These are phyloP conservation scores for Phoma sp. DNA, from an alignment of 2,329 filamentous ascomycete species.

Conservation along the genomic window DNA sequence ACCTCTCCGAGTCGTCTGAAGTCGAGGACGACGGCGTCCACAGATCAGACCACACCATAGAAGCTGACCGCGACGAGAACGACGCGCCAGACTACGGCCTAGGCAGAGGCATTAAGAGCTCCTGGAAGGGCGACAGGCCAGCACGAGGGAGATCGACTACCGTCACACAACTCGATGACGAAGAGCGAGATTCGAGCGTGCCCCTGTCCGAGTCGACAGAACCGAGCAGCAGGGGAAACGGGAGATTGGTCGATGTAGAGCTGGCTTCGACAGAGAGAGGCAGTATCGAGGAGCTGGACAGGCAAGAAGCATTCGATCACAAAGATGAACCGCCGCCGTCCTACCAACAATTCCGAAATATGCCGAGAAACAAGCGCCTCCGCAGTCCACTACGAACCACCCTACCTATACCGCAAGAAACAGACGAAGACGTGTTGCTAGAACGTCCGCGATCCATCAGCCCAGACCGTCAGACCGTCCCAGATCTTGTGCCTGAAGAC, in stretches of 20 bases:
- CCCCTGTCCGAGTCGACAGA: conserved; percentile 51
- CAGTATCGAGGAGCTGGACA: conserved; percentile 51
- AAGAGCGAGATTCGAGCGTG: conserved; percentile 50
- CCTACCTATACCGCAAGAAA: conserved; percentile 56
- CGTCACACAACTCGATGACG: conserved; percentile 40
- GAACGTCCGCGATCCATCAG: conserved; percentile 54
- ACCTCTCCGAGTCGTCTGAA: conserved; percentile 84
- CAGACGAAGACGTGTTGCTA: conserved; percentile 57
- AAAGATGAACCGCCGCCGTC: conserved; percentile 61
- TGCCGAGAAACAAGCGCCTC: conserved; percentile 48
- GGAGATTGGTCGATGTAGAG: conserved; percentile 81
- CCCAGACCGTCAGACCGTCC: conserved; percentile 61
- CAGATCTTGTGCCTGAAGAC: conserved; percentile 63
- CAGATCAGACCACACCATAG: conserved; percentile 57
- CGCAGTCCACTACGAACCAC: conserved; percentile 51
- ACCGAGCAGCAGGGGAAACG: conserved; percentile 64
- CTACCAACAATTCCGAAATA: conserved; percentile 62
- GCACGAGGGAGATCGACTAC: conserved; percentile 49
- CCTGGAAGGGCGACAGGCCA: conserved; percentile 60
- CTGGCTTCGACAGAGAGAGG: conserved; percentile 69
- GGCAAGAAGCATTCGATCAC: conserved; percentile 44
- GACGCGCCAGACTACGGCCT: conserved; percentile 49
- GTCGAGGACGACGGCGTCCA: conserved; percentile 71
- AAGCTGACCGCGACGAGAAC: conserved; percentile 53
- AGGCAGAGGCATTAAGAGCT: conserved; percentile 62